Base-by-base conservation (phyloP, 2,329 filamentous ascomycete species). In the Calonectria fujianensis region DNA sequence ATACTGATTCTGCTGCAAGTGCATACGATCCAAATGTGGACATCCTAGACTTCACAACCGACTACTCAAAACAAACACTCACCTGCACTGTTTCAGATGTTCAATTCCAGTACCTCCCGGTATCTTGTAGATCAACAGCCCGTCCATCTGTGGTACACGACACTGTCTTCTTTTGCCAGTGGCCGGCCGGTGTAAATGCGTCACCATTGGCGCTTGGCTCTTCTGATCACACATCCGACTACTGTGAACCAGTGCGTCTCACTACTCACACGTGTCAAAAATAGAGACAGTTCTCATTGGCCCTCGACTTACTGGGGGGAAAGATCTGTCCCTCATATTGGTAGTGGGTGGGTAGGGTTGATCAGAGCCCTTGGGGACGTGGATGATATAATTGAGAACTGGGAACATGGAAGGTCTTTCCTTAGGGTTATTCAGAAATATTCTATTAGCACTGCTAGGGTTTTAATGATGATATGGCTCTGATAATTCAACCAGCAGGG, bases 31-130 rank as follows among this genome's bases (percentile, higher is more conserved):
- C 29, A 20, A 35, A 59, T 16, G 29, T 59, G 20, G 54, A 59
- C n/a, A 59, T 59, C 9, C 18, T 59, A 2, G 54, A 37, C 32
- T 59, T 59, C 35, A 59, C 54, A 9, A 59, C 54, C 32, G 54
- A 59, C 35, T 61, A 39, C 32, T 39, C 54, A 4, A 35, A 61
- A 27, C 35, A 39, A 24, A 61, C 4, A 27, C 35, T 61, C 32
- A 37, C 24, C 0, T 61, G 54, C 35, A 16, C 11, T 24, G 2
- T n/a, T 4, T 7, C 9, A 8, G n/a, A 13, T 18, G 18, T 4
- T 7, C 9, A 2, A 0, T 24, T 24, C 5, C n/a, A 27, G 9
- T 4, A 27, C 11, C 3, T 48, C 8, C 41, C 41, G 2, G 13
- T 61, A n/a, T 39, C 32, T 4, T 61, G 35, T 27, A 24, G 4